These are phyloP conservation scores for Macrotyloma uniflorum DNA, from an alignment of 306 rosid species.

Conservation along the genomic window DNA sequence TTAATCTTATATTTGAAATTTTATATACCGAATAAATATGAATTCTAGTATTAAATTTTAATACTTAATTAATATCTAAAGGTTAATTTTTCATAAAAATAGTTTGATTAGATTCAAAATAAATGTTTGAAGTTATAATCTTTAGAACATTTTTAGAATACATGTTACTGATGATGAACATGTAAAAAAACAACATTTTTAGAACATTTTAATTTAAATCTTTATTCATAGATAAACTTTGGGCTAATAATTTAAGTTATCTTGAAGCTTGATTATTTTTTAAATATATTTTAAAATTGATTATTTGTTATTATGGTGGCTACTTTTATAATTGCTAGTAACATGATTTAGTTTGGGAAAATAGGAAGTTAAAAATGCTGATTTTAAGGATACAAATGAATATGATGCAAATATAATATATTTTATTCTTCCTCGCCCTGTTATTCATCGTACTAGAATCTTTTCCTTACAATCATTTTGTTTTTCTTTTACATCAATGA, in stretches of 20 bases:
- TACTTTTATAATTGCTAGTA: constrained; percentile 4
- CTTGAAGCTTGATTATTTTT: background rate
- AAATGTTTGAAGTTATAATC: too few species aligned
- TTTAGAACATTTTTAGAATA: too few species aligned
- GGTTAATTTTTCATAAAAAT: too few species aligned
- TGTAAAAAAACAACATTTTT: too few species aligned
- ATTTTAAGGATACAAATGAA: constrained; percentile 42
- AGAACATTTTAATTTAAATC: too few species aligned
- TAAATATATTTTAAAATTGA: background rate
- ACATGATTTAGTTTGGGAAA: constrained; percentile 40
- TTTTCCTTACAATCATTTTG: background rate
- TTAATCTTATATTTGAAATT: too few species aligned
- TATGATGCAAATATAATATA: constrained; percentile 21
- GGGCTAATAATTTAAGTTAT: background rate
- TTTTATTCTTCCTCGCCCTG: background rate
- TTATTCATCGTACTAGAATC: constrained; percentile 27
- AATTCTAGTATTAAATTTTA: too few species aligned
- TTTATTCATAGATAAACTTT: too few species aligned
- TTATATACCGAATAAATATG: too few species aligned
- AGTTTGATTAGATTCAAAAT: too few species aligned
- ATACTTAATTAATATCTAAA: too few species aligned
- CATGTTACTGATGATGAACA: too few species aligned
- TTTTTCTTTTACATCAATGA: background rate
- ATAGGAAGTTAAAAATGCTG: constrained; percentile 22
- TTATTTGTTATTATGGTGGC: background rate